phyloP scores from a whole-genome alignment of 2,329 filamentous ascomycete species.

The Colletotrichum nymphaeae region DNA sequence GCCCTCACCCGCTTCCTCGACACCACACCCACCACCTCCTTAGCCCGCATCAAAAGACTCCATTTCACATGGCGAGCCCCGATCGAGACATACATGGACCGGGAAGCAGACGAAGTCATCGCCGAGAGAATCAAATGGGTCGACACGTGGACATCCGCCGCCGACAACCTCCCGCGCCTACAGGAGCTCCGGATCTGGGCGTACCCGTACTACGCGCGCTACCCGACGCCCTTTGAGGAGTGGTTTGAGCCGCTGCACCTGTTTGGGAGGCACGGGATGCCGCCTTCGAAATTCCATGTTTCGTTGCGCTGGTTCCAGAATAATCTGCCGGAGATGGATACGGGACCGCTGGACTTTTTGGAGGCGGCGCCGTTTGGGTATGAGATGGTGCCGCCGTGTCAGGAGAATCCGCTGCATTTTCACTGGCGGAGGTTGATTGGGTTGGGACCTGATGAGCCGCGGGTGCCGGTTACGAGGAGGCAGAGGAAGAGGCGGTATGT shows the following conservation, averaged over 20 bases:
- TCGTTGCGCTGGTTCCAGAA: slow-evolving; percentile 26
- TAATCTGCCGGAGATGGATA: background rate
- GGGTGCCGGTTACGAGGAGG: background rate
- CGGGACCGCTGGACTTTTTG: slow-evolving; percentile 14
- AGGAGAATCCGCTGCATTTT: slow-evolving; percentile 20
- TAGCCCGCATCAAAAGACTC: slow-evolving; percentile 1
- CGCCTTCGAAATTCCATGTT: background rate
- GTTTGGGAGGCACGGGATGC: background rate
- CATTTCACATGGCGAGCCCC: slow-evolving; percentile 21
- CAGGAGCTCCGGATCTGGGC: slow-evolving; percentile 21
- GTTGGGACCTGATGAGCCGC: slow-evolving; percentile 5
- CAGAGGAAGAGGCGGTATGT: slow-evolving; percentile 9
- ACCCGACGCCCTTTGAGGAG: slow-evolving; percentile 26
- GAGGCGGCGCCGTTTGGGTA: slow-evolving; percentile 25
- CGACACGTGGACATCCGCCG: background rate
- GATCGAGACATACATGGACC: slow-evolving; percentile 23
- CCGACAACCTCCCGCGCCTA: slow-evolving; percentile 3
- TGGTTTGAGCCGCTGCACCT: slow-evolving; percentile 24
- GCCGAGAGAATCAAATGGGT: slow-evolving; percentile 7
- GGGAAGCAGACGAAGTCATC: slow-evolving; percentile 1
- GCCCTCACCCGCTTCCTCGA: slow-evolving; percentile 9
- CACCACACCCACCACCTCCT: background rate
- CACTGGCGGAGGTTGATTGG: slow-evolving; percentile 23
- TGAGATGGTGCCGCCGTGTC: slow-evolving; percentile 5
- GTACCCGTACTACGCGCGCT: slow-evolving; percentile 25